These are phyloP conservation scores for Schizochytrium sp. DNA, from an alignment of 108 stramenopile species.

Conservation along the genomic window DNA sequence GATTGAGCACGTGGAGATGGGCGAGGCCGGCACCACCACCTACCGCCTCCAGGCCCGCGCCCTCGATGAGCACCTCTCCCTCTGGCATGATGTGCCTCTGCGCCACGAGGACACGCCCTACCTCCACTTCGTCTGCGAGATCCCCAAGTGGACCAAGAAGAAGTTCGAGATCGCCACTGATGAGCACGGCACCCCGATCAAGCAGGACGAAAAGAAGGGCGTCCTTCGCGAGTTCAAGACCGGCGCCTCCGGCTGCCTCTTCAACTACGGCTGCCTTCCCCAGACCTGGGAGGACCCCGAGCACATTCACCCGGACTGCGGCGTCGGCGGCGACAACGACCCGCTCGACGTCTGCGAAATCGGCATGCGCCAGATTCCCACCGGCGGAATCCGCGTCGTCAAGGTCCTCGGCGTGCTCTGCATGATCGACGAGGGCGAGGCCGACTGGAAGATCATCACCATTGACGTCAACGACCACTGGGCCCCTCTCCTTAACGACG, in stretches of 20 bases:
- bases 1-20: slow-evolving; percentile 18
- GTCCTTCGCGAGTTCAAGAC: slow-evolving; percentile 69
- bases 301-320: slow-evolving; percentile 81
- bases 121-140: slow-evolving; percentile 89
- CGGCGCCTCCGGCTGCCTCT: slow-evolving; percentile 87
- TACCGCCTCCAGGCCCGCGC: slow-evolving; percentile 68
- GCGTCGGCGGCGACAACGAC: slow-evolving; percentile 84
- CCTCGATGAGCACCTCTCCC: slow-evolving; percentile 52
- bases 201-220: slow-evolving; percentile 90
- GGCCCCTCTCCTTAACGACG: slow-evolving; percentile 86
- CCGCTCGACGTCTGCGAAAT: slow-evolving; percentile 79
- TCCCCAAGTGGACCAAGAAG: slow-evolving; percentile 87
- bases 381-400: slow-evolving; percentile 74
- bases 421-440: slow-evolving; percentile 97
- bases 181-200: slow-evolving; percentile 90
- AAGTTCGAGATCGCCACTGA: slow-evolving; percentile 90
- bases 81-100: slow-evolving; percentile 81
- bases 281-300: slow-evolving; percentile 58
- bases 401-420: slow-evolving; percentile 91
- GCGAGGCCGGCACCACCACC: slow-evolving; percentile 62
- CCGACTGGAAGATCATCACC: slow-evolving; percentile 92
- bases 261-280: slow-evolving; percentile 81
- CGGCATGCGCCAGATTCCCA: slow-evolving; percentile 41
- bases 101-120: slow-evolving; percentile 58
- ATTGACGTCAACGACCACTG: slow-evolving; percentile 88